A percentile compares a stretch with the other conserved stretches of the same genome.
These are phyloP conservation scores for Penicillium crystallinum DNA, from an alignment of 495 filamentous ascomycete genomes.

Conservation along the genomic window DNA sequence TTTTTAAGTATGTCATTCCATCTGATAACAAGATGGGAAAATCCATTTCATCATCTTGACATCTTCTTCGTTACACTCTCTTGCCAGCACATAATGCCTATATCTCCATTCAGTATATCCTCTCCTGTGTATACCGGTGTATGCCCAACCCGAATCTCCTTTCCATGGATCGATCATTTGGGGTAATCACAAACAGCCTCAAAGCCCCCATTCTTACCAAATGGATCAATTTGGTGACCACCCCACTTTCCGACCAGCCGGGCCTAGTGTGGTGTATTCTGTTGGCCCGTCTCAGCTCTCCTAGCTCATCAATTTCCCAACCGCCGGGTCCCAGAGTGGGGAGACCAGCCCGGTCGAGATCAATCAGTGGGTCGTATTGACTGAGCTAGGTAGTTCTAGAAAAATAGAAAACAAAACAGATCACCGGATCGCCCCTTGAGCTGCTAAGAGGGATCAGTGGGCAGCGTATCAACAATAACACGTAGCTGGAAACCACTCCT, in stretches of 20 bases:
- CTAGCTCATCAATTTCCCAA: slow-evolving; percentile 6
- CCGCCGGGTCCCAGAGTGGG: not conserved
- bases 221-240: not conserved
- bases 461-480: not conserved
- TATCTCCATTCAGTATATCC: not conserved
- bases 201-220: not conserved
- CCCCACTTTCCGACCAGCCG: slow-evolving; percentile 16
- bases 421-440: not conserved
- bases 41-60: not conserved
- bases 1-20: not conserved
- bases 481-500: not conserved
- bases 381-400: slow-evolving; percentile 3
- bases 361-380: slow-evolving; percentile 5
- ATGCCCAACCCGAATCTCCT: not conserved
- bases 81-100: not conserved
- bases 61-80: not conserved
- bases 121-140: not conserved
- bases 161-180: no score
- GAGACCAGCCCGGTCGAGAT: slow-evolving; percentile 1
- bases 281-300: not conserved
- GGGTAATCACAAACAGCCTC: not conserved
- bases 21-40: slow-evolving; percentile 3
- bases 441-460: not conserved
- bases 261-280: not conserved
- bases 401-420: not conserved